Evolutionary conservation across 257 asterid species (phyloP), one percentile per base, ranked within the genome.

Genomic region (Pogostemon cablin): DNA sequence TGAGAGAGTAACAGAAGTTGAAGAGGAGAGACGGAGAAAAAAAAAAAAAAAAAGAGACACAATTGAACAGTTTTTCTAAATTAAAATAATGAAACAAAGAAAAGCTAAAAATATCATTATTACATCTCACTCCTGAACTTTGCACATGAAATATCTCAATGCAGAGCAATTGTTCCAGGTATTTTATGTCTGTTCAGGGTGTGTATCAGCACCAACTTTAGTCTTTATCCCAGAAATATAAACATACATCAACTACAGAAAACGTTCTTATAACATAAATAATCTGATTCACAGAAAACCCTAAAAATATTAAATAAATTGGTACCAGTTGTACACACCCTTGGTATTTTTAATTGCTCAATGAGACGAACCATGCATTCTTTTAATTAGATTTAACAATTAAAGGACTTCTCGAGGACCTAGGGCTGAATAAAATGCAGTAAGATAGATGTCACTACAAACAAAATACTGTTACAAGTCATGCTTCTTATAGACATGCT

Each of bases 271-370:
- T 62, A 20, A 52, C 62, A 62, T 10, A 49, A 49, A 71, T 5
- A 15, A 40, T 69, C 56, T 56, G 52, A 11, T 62, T 72, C 3
- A 7, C 20, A 25, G 70, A 9, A 43, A 25, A n/a, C 41, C 73
- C 54, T n/a, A 34, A 41, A 55, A 20, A 54, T 17, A 49, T 7
- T 11, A 46, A n/a, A 59, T 42, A 32, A 60, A 12, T 15, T 60
- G 59, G 52, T 67, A 39, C n/a, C 39, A 52, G 62, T 52, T 60
- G 15, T 34, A 20, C 11, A 56, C 68, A 58, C 43, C 20, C 68
- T 62, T 11, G 25, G 64, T 44, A 48, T 17, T 12, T 62, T 34
- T 9, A 35, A 41, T 60, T 55, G 5, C 42, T 54, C 53, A 17
- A 4, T 2, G 52, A 66, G 17, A 46, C 68, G 42, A 67, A 46